A percentile compares a stretch with the other conserved stretches of the same genome.
phyloP scores from a whole-genome alignment of 306 rosid genomes.

The Gynostemma pentaphyllum region DNA sequence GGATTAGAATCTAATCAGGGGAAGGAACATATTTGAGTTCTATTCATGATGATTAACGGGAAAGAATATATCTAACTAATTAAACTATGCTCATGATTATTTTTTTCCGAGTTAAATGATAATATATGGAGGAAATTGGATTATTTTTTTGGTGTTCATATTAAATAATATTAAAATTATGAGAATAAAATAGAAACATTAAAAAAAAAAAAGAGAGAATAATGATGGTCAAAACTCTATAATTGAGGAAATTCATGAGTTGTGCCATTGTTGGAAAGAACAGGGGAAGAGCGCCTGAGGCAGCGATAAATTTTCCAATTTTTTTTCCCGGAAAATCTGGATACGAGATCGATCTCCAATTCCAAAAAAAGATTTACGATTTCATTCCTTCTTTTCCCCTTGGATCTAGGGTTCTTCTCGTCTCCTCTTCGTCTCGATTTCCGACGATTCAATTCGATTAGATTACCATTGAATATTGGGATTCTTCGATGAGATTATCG shows the following conservation, averaged over 20 bases:
- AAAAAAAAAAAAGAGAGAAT: neutral
- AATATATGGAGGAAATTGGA: too few species aligned
- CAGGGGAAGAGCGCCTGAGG: neutral
- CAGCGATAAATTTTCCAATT: constrained; percentile 8
- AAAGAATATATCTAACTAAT: too few species aligned
- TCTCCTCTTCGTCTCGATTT: neutral
- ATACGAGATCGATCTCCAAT: constrained; percentile 2
- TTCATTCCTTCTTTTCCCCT: neutral
- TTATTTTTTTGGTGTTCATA: too few species aligned
- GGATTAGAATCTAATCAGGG: too few species aligned
- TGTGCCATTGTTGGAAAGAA: neutral
- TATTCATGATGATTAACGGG: too few species aligned
- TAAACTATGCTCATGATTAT: too few species aligned
- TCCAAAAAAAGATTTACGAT: neutral
- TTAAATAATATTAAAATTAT: neutral
- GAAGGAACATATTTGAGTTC: too few species aligned
- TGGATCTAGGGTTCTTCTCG: neutral
- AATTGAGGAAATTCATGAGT: neutral
- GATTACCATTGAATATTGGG: neutral
- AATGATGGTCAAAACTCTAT: neutral
- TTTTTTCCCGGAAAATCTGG: constrained; percentile 25
- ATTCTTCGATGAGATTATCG: neutral
- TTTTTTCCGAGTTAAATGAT: too few species aligned
- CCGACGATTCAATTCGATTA: neutral
- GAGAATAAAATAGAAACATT: neutral